These are phyloP conservation scores for Oemleria cerasiformis DNA, from an alignment of 306 rosid species.

Conservation along the genomic window DNA sequence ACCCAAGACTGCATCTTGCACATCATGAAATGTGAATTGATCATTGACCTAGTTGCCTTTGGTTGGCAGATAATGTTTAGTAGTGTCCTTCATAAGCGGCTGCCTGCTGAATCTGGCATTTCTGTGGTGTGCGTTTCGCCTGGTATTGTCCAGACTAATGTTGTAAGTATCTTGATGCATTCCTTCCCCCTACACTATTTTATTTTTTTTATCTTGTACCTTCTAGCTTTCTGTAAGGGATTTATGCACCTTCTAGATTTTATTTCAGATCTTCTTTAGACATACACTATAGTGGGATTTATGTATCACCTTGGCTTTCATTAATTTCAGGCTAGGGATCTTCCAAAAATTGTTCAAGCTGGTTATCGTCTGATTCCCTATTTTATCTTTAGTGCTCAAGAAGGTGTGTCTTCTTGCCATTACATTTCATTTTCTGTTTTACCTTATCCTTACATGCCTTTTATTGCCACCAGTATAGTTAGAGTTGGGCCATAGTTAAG, in stretches of 20 bases:
- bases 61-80: constrained; percentile 86
- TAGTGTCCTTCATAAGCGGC: constrained; percentile 73
- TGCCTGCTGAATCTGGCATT: constrained; percentile 80
- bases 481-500: not conserved
- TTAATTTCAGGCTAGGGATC: constrained; percentile 82
- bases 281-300: not conserved
- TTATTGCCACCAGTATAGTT: not conserved
- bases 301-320: constrained; percentile 18
- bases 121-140: constrained; percentile 78
- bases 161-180: constrained; percentile 54
- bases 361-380: constrained; percentile 77
- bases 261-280: not conserved
- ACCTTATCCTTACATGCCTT: not conserved
- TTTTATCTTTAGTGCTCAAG: constrained; percentile 85
- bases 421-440: not conserved
- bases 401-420: constrained; percentile 48
- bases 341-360: constrained; percentile 73
- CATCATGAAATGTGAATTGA: constrained; percentile 21
- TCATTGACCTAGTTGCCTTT: not conserved
- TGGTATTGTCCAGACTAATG: constrained; percentile 94
- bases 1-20: constrained; percentile 7
- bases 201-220: not conserved
- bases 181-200: not conserved
- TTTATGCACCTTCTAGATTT: not conserved
- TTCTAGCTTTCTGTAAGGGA: not conserved